Base-by-base conservation (phyloP, 1,284 basidiomycete genomes). In the Boletus smithii region DNA sequence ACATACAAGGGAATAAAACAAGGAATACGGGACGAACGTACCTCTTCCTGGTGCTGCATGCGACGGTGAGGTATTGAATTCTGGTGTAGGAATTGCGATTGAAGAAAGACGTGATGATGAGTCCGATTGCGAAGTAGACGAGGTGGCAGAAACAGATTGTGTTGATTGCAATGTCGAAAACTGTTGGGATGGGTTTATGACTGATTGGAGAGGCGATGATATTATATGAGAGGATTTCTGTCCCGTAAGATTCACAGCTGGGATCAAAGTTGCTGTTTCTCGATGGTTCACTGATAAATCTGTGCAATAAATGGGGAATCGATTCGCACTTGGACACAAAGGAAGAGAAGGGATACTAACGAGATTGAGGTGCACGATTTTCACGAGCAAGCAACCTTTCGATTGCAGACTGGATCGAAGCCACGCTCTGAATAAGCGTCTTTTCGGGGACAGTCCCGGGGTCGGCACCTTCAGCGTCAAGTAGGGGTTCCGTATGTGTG, bases 351-450 rank as follows among this genome's bases (percentile, higher is more conserved):
- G 14, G 17, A 31, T 8, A 53, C 60, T 35, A 38, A 65, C 60
- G 33, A 10, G 48, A 36, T 4, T 31, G 34, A 23, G 44, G 44
- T 17, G n/a, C n/a, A n/a, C n/a, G n/a, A n/a, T n/a, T n/a, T n/a
- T 46, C 38, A 22, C 46, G 62, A 16, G 38, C 32, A 18, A 64
- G 45, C 3, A 62, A 17, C 10, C 44, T 32, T 8, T 60, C 49
- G 20, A 66, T 38, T 14, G 59, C 47, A 39, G 50, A 48, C 39
- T 57, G 61, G 27, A 65, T 58, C 14, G 49, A 47, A 8, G 52
- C 48, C n/a, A 66, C n/a, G 13, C 37, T 49, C 32, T 62, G 45
- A 4, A 53, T 3, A 22, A 58, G 48, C 13, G 52, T 49, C 34
- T 29, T 44, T 11, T 49, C 42, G 0, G 38, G 32, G 6, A 26